phyloP scores from a whole-genome alignment of 129 eudicot genomes.

The Flaveria robusta region DNA sequence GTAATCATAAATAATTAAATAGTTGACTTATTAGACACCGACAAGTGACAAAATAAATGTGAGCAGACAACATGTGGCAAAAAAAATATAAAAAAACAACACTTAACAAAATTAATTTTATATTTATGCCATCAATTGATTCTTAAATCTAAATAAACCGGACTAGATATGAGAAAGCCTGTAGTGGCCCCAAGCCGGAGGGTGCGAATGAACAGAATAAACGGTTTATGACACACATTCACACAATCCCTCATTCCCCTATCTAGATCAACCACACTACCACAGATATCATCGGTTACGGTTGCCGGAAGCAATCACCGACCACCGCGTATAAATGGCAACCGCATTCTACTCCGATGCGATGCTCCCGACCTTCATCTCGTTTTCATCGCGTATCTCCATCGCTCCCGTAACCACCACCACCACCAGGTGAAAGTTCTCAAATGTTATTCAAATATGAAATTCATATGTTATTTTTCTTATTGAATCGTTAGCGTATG shows the following conservation, averaged over 20 bases:
- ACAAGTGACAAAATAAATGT: no score
- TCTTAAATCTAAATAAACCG: no score
- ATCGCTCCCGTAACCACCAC: not conserved
- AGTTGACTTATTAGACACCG: no score
- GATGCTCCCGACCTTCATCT: slow-evolving; percentile 24
- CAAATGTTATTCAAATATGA: not conserved
- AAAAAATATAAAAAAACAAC: no score
- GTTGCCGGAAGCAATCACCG: slow-evolving; percentile 2
- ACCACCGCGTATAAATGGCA: slow-evolving; percentile 20
- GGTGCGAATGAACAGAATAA: no score
- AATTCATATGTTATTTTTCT: not conserved
- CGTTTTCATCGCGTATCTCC: slow-evolving; percentile 22
- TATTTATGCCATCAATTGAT: no score
- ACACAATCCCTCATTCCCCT: slow-evolving; percentile 22
- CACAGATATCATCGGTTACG: not conserved
- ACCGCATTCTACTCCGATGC: slow-evolving; percentile 9
- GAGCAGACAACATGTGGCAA: no score
- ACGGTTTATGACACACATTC: slow-evolving; percentile 26
- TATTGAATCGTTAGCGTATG: not conserved
- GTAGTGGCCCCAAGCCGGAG: no score
- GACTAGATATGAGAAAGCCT: no score
- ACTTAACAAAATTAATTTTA: no score
- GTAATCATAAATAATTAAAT: no score
- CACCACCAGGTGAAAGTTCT: slow-evolving; percentile 26
- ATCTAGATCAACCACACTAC: slow-evolving; percentile 26